Conservation (phyloP, 2,329 filamentous ascomycete species). For the Arthroderma uncinatum region DNA sequence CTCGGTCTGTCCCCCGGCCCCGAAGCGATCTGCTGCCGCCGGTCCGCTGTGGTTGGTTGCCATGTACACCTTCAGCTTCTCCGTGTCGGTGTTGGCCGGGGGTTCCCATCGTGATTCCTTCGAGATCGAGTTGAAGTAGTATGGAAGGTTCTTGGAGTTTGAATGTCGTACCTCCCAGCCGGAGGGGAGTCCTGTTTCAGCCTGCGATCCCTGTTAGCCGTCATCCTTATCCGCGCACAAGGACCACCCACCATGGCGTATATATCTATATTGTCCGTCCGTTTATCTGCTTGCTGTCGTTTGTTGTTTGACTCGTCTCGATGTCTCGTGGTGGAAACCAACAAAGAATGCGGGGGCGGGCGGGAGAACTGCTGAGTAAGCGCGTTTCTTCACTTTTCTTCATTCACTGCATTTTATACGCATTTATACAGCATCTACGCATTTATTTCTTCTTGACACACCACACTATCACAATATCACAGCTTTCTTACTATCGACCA, state of each 20-base stretch:
- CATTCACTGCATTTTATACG: too few relatives aligned
- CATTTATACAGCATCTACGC: background rate
- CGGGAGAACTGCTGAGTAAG: background rate
- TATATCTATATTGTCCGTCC: background rate
- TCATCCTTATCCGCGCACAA: background rate
- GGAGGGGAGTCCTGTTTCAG: conserved; percentile 59
- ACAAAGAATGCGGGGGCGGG: background rate
- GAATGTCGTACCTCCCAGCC: conserved; percentile 96
- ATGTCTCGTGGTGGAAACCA: background rate
- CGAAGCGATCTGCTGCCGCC: conserved; percentile 20
- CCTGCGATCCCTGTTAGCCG: background rate
- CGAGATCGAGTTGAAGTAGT: conserved; percentile 86
- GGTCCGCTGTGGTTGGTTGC: conserved; percentile 63
- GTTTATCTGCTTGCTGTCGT: background rate
- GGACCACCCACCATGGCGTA: background rate
- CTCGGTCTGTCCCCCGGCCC: conserved; percentile 38
- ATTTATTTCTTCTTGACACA: too few relatives aligned
- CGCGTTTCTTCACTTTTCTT: background rate
- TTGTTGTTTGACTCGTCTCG: background rate
- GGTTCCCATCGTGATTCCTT: conserved; percentile 95
- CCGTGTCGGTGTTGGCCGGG: conserved; percentile 73
- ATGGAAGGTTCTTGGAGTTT: conserved; percentile 96
- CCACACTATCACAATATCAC: background rate
- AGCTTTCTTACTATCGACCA: conserved; percentile 16
- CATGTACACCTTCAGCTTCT: conserved; percentile 92